These are phyloP conservation scores for Dichotomocladium elegans DNA, from an alignment of 371 early-diverging fungal genomes.

Conservation along the genomic window DNA sequence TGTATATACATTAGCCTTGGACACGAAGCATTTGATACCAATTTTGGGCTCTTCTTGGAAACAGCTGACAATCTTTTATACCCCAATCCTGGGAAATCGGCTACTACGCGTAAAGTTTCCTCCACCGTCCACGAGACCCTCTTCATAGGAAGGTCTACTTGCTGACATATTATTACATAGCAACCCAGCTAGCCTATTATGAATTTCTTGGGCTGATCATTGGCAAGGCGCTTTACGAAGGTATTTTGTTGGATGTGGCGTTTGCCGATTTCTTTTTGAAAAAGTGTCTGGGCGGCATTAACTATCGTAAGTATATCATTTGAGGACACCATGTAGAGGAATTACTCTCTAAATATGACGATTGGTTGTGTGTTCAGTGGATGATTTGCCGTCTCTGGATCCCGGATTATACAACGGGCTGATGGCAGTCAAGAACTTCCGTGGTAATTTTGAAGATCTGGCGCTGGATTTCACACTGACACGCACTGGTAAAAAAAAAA, in stretches of 20 bases:
- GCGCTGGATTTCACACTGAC: conserved; percentile 80
- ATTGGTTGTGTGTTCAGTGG: conserved; percentile 39
- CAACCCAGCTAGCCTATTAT: conserved; percentile 64
- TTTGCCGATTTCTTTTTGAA: conserved; percentile 92
- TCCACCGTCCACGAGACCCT: not conserved
- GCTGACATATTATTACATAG: conserved; percentile 21
- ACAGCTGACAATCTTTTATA: conserved; percentile 78
- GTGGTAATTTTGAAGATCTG: conserved; percentile 72
- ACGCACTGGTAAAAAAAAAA: conserved; percentile 57
- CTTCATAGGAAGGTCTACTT: not conserved
- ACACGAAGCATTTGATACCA: conserved; percentile 80
- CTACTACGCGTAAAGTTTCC: conserved; percentile 51
- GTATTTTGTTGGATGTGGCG: conserved; percentile 85
- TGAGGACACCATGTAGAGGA: not conserved
- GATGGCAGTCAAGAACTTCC: conserved; percentile 76
- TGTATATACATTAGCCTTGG: conserved; percentile 39
- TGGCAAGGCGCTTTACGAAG: conserved; percentile 93
- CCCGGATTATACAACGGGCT: conserved; percentile 82
- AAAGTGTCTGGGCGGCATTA: conserved; percentile 77
- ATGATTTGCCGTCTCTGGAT: conserved; percentile 89
- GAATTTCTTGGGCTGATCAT: conserved; percentile 89
- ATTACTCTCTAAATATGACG: not conserved
- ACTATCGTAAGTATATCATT: conserved; percentile 51
- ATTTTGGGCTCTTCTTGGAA: conserved; percentile 72
- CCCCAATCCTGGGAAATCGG: conserved; percentile 69